phyloP scores from a whole-genome alignment of 116 monocot species.

The Cymodocea nodosa region DNA sequence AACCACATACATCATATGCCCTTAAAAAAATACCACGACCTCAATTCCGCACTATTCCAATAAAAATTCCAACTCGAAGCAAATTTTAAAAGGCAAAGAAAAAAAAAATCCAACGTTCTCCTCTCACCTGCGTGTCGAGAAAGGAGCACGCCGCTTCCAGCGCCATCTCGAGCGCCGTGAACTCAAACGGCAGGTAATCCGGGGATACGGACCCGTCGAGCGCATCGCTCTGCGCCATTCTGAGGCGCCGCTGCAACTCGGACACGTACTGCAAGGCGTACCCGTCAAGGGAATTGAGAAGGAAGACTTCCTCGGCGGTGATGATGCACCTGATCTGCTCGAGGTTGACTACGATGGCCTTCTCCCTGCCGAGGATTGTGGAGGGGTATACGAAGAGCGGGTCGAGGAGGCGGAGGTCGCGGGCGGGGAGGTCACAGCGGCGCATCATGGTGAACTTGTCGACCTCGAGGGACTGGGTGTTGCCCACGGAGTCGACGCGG shows the following conservation, averaged over 20 bases:
- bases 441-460: slow-evolving; percentile 97
- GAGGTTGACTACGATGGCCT: slow-evolving; percentile 93
- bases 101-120: too few relatives aligned
- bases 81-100: too few relatives aligned
- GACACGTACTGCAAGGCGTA: slow-evolving; percentile 70
- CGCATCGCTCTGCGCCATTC: slow-evolving; percentile 22
- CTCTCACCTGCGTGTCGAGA: slow-evolving; percentile 73
- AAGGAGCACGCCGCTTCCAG: slow-evolving; percentile 89
- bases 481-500: slow-evolving; percentile 61
- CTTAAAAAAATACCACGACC: too few relatives aligned
- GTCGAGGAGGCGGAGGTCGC: slow-evolving; percentile 94
- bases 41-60: too few relatives aligned
- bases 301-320: slow-evolving; percentile 87
- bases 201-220: slow-evolving; percentile 18
- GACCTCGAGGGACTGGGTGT: slow-evolving; percentile 51
- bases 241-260: slow-evolving; percentile 65
- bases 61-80: too few relatives aligned
- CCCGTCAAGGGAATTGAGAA: slow-evolving; percentile 72
- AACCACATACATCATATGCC: too few relatives aligned
- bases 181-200: slow-evolving; percentile 88
- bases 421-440: slow-evolving; percentile 92
- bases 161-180: slow-evolving; percentile 89
- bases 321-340: slow-evolving; percentile 98
- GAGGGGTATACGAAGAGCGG: slow-evolving; percentile 98
- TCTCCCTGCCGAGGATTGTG: slow-evolving; percentile 89